Evolutionary conservation across 2,329 filamentous ascomycete genomes (phyloP).

Genomic region (Ceratocystis variospora): DNA sequence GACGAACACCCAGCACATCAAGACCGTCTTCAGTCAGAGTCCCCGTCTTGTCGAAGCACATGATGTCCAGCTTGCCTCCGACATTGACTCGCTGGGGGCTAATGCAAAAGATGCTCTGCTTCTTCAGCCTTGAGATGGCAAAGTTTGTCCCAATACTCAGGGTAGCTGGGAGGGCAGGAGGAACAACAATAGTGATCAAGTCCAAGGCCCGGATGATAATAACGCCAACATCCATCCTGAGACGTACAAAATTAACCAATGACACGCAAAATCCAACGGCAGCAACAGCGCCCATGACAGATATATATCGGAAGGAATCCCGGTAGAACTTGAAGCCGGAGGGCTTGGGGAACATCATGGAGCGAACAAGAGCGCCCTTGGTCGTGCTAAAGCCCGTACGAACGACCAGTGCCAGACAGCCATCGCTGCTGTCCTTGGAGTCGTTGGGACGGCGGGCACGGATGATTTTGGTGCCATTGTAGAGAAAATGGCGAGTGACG

Average conservation of each 20-base stretch:
- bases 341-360: slow-evolving; percentile 97
- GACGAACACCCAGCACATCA: slow-evolving; percentile 77
- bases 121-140: slow-evolving; percentile 70
- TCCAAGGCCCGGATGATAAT: slow-evolving; percentile 88
- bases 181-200: slow-evolving; percentile 93
- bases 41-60: slow-evolving; percentile 99
- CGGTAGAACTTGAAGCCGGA: slow-evolving; percentile 98
- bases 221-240: slow-evolving; percentile 72
- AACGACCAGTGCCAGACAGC: slow-evolving; percentile 80
- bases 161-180: slow-evolving; percentile 84
- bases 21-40: slow-evolving; percentile 92
- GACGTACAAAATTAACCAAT: slow-evolving; percentile 79
- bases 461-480: slow-evolving; percentile 90
- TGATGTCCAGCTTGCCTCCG: slow-evolving; percentile 84
- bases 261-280: slow-evolving; percentile 78
- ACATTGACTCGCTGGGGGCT: slow-evolving; percentile 96
- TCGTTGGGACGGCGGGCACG: slow-evolving; percentile 79
- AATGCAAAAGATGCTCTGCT: slow-evolving; percentile 91
- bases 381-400: slow-evolving; percentile 96
- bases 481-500: slow-evolving; percentile 78
- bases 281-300: slow-evolving; percentile 84
- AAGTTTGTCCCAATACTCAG: slow-evolving; percentile 96
- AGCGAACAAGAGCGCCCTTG: slow-evolving; percentile 86
- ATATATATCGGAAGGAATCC: slow-evolving; percentile 95
- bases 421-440: slow-evolving; percentile 62